Evolutionary conservation across 306 rosid species (phyloP).

Genomic region (Gastrolobium villosum): DNA sequence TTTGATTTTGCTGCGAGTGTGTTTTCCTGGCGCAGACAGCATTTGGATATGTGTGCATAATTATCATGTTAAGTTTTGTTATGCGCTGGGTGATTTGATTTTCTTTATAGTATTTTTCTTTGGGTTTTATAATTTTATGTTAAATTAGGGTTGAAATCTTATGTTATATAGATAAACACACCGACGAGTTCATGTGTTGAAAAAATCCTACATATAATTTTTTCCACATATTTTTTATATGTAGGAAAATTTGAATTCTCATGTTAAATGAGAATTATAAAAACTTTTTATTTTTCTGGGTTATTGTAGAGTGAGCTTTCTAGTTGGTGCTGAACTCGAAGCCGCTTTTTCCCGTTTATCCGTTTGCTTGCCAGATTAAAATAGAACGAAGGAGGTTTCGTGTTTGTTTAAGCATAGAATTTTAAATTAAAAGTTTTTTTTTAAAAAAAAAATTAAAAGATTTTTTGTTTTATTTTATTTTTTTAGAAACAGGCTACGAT

Average conservation of each 20-base stretch:
- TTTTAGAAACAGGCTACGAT: constrained; percentile 32
- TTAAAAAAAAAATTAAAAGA: too few species aligned
- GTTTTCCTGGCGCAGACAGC: constrained; percentile 43
- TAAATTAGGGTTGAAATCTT: too few species aligned
- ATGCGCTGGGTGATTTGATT: constrained; percentile 42
- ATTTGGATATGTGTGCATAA: constrained; percentile 53
- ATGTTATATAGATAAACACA: too few species aligned
- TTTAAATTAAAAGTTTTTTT: constrained; percentile 32
- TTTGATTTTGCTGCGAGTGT: constrained; percentile 28
- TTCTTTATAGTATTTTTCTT: constrained; percentile 52
- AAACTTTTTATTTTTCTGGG: too few species aligned
- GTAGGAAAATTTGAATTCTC: too few species aligned
- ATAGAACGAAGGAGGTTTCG: constrained; percentile 64
- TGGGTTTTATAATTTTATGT: too few species aligned
- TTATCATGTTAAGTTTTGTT: constrained; percentile 49
- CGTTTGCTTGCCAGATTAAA: constrained; percentile 80
- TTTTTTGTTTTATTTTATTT: not conserved
- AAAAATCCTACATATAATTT: too few species aligned
- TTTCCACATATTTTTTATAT: too few species aligned
- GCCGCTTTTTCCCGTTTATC: constrained; percentile 78
- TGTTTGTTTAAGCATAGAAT: constrained; percentile 63
- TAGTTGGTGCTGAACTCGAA: constrained; percentile 81
- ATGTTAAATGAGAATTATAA: too few species aligned
- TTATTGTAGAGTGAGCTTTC: constrained; percentile 61
- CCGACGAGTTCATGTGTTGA: too few species aligned